Evolutionary conservation across 78 protist species (phyloP).

Genomic region (Blattamonas nauphoetae): DNA sequence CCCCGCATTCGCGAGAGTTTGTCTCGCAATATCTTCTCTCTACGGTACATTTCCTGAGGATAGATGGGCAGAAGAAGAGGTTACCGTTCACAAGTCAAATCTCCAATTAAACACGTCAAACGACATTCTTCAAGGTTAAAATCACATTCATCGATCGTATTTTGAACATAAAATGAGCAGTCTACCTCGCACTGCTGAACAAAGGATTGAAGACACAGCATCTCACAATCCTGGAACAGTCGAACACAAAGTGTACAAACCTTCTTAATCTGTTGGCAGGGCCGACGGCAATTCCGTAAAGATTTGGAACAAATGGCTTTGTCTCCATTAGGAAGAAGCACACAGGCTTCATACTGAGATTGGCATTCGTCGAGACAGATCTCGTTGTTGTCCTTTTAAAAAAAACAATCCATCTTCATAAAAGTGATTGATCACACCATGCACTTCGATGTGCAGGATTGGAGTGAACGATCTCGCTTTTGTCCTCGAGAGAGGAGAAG

Average conservation of each 20-base stretch:
- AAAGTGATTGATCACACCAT: background rate
- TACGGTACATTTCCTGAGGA: background rate
- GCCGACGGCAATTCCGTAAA: background rate
- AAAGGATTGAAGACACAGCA: background rate
- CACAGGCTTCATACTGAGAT: background rate
- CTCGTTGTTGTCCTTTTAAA: background rate
- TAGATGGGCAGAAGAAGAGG: background rate
- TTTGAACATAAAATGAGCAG: background rate
- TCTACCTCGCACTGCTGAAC: background rate
- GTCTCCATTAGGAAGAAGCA: background rate
- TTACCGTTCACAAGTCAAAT: background rate
- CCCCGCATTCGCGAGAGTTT: background rate
- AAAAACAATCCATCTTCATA: background rate
- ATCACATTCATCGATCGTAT: background rate
- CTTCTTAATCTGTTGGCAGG: background rate
- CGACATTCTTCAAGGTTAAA: background rate
- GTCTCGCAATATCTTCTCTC: background rate
- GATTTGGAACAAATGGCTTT: background rate
- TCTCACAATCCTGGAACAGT: background rate
- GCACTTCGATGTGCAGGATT: background rate
- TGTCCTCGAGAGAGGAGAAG: background rate
- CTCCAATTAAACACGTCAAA: background rate
- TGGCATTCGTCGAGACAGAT: background rate
- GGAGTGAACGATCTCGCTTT: background rate
- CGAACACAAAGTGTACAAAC: background rate